Evolutionary conservation across 2,329 filamentous ascomycete genomes (phyloP).

Genomic region (Karstenula rhodostoma): DNA sequence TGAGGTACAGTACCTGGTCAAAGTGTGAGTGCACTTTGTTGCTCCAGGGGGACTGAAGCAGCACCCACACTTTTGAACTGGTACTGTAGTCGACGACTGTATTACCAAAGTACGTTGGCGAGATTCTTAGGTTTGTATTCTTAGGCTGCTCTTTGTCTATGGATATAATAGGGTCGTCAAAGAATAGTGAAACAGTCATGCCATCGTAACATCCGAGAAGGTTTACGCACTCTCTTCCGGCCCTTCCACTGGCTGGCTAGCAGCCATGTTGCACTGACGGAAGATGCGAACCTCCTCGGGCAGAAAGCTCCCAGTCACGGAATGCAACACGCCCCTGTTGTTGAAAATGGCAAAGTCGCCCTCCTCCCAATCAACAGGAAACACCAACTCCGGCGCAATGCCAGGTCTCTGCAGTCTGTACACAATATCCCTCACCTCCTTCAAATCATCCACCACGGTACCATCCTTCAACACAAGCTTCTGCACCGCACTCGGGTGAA

Average conservation of each 20-base stretch:
- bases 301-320: slow-evolving; percentile 76
- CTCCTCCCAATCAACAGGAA: slow-evolving; percentile 79
- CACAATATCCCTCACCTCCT: slow-evolving; percentile 71
- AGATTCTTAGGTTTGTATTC: background rate
- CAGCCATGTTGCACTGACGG: slow-evolving; percentile 81
- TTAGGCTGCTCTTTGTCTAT: background rate
- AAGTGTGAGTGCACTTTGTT: too few relatives aligned
- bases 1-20: background rate
- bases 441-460: slow-evolving; percentile 72
- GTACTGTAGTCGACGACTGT: background rate
- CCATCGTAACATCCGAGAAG: background rate
- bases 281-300: slow-evolving; percentile 78
- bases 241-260: slow-evolving; percentile 52
- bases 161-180: background rate
- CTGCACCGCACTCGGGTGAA: slow-evolving; percentile 76
- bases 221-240: background rate
- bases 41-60: too few relatives aligned
- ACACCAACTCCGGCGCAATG: slow-evolving; percentile 73
- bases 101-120: background rate
- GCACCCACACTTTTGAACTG: too few relatives aligned
- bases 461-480: slow-evolving; percentile 74
- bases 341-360: slow-evolving; percentile 81
- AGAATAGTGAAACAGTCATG: background rate
- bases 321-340: slow-evolving; percentile 78
- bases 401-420: slow-evolving; percentile 76